phyloP scores from a whole-genome alignment of 2,329 filamentous ascomycete genomes.

The Talaromyces marneffei region DNA sequence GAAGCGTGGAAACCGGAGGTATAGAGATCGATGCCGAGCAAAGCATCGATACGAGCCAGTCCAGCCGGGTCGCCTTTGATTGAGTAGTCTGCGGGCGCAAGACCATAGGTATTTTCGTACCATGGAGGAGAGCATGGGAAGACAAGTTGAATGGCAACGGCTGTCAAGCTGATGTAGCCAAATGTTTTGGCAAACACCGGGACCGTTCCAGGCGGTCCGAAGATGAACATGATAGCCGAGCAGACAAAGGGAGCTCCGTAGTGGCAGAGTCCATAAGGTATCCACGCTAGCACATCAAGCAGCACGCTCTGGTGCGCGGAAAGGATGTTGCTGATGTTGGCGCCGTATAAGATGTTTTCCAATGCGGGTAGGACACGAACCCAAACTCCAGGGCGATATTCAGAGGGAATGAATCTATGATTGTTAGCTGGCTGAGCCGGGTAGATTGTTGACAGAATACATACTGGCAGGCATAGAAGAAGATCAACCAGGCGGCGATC shows the following conservation, averaged over 20 bases:
- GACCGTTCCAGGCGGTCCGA: constrained; percentile 76
- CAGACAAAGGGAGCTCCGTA: constrained; percentile 79
- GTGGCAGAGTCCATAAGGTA: constrained; percentile 87
- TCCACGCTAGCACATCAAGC: constrained; percentile 83
- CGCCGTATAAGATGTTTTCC: constrained; percentile 93
- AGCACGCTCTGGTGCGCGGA: constrained; percentile 80
- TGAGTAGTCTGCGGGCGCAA: constrained; percentile 86
- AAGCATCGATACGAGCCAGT: constrained; percentile 76
- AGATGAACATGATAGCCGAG: constrained; percentile 76
- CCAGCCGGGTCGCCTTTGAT: constrained; percentile 87
- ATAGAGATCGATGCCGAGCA: constrained; percentile 90
- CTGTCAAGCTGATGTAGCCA: constrained; percentile 85
- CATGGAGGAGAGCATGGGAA: constrained; percentile 94
- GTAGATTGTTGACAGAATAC: constrained; percentile 34
- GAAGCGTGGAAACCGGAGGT: constrained; percentile 87
- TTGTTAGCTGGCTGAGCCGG: not conserved
- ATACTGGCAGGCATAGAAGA: constrained; percentile 91
- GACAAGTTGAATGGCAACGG: constrained; percentile 79
- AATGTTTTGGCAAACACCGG: constrained; percentile 82
- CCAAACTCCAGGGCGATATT: constrained; percentile 90
- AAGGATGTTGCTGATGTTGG: constrained; percentile 91
- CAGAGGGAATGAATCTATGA: constrained; percentile 74
- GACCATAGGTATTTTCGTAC: constrained; percentile 90
- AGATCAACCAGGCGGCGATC: constrained; percentile 78
- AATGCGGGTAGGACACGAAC: constrained; percentile 89